Base-by-base conservation (phyloP, 495 filamentous ascomycete species). In the Immersiella caudata region DNA sequence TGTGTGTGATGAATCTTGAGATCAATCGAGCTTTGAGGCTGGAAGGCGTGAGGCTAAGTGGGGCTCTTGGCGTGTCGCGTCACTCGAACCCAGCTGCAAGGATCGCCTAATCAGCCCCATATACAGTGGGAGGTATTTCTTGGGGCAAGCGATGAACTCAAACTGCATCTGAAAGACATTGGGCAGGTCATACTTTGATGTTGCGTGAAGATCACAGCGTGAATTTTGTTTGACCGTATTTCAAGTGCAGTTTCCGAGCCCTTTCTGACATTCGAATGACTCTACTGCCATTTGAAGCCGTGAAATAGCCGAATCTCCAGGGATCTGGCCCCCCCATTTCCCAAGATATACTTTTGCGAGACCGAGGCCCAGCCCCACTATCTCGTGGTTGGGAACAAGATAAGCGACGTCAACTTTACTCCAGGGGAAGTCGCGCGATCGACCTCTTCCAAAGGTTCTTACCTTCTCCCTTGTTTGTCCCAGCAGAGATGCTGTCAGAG, bases 11-110 rank as follows among this genome's bases (percentile, higher is more conserved):
- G 40, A 18, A 5, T 46, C n/a, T 46, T 50, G 36, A 16, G 12
- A 51, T 16, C 54, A 9, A 7, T 57, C 21, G 11, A 14, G 20
- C 54, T 5, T 20, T 57, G 22, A 57, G 54, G 54, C 54, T 26
- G 21, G 25, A 22, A 56, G 52, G 20, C 8, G 8, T 24, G 26
- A 16, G 54, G 22, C 26, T 25, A 26, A 57, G 54, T 57, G 54
- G 54, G 54, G 54, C 54, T 7, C 26, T 24, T 57, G 26, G 26
- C 26, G 40, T 57, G 21, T 24, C 54, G 54, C 54, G 54, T 26
- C 54, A 57, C 54, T 21, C 9, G 54, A 57, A 57, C 60, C 60
- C 60, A 50, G 60, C 60, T 62, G 60, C 35, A 14, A 27, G 60
- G 60, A 62, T 50, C 60, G 60, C 35, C 60, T 49, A 36, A 21